phyloP scores from a whole-genome alignment of 208 protist species.

The Leishmania mexicana region DNA sequence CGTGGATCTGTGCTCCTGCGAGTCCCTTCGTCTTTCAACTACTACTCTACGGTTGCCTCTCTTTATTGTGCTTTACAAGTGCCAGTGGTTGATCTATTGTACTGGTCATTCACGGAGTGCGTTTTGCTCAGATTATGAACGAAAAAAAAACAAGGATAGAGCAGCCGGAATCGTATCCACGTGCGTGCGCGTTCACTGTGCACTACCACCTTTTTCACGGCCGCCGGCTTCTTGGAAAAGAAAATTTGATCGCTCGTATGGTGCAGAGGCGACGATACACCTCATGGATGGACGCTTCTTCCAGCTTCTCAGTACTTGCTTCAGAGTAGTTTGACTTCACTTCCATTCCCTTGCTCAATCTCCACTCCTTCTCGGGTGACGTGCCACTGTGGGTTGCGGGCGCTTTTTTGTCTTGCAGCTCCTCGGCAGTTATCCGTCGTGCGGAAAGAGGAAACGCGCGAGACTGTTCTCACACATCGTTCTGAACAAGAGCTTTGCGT shows the following conservation, averaged over 20 bases:
- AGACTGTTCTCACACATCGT: neutral
- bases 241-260: neutral
- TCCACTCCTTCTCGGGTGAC: neutral
- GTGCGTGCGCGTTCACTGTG: no score
- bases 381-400: no score
- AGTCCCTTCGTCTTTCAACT: neutral
- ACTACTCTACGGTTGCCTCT: neutral
- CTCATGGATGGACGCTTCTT: neutral
- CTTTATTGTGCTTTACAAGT: neutral
- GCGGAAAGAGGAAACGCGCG: neutral
- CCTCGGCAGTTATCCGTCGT: neutral
- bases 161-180: neutral
- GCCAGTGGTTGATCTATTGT: neutral
- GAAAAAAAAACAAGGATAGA: neutral
- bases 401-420: neutral
- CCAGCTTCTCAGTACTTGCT: neutral
- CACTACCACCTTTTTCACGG: neutral
- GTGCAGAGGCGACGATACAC: neutral
- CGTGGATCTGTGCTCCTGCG: neutral
- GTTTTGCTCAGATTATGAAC: neutral
- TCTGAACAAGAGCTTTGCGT: neutral
- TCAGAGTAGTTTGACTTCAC: neutral
- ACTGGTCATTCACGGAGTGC: neutral
- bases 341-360: neutral
- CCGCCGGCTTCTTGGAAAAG: neutral